Base-by-base conservation (phyloP, 2,329 filamentous ascomycete genomes). In the Ophiostoma sp. region DNA sequence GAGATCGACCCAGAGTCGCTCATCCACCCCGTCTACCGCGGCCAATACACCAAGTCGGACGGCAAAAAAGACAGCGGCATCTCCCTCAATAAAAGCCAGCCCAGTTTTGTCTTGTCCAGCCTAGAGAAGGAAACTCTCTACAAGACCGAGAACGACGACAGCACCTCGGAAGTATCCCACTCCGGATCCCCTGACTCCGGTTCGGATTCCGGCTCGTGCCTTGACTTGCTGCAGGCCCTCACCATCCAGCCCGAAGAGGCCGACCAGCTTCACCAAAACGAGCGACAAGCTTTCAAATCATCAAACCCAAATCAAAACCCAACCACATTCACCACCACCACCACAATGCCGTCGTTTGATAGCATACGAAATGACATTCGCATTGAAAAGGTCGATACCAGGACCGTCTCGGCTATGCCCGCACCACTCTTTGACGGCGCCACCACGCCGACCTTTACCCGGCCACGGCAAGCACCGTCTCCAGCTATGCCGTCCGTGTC, bases 141-240 rank as follows among this genome's bases (percentile, higher is more conserved):
- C 54, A 39, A 60, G 20, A 10, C 4, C 68, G 8, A 20, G 52
- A 33, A 67, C 33, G 33, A 31, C 33, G 54, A 52, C 64, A 67
- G 36, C 36, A 36, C 20, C n/a, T 67, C 64, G 5, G 64, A 67
- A 41, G 20, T 48, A n/a, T 66, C 41, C 8, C 41, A 62, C 60
- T 44, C 33, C 17, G 67, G 68, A 35, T 27, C 74, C 74, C 44
- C 33, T 13, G 67, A 69, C 52, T 27, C 74, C 74, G 33, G 75
- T 60, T 67, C 68, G 48, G 67, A 69, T 39, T 27, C 74, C 74
- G 31, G 75, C 68, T 67, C 68, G 60, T 72, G 68, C 36, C 73
- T 78, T 39, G 75, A 78, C 54, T 70, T 76, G 6, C 72, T 76
- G 35, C 76, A 78, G 73, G 76, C 76, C 33, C 75, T 78, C 64